phyloP scores from a whole-genome alignment of 768 basidiomycete species.

The Myochromella boudieri region DNA sequence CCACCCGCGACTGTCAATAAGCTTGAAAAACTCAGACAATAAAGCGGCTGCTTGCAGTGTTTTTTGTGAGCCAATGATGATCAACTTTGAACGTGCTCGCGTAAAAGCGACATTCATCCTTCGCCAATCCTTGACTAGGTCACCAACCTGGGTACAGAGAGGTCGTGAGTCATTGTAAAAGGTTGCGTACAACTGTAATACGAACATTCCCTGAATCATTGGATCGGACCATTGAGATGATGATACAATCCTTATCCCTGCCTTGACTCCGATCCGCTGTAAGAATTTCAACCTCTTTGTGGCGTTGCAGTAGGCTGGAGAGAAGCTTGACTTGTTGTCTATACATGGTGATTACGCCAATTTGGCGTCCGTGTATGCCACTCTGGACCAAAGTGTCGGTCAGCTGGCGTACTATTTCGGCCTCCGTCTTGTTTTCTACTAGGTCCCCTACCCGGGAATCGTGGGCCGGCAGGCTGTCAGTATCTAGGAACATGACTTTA shows the following conservation, averaged over 20 bases:
- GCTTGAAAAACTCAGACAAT: constrained; percentile 69
- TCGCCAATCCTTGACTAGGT: constrained; percentile 93
- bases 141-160: constrained; percentile 66
- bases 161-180: not conserved
- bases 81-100: constrained; percentile 84
- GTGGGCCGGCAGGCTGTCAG: constrained; percentile 73
- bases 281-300: constrained; percentile 72
- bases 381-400: constrained; percentile 61
- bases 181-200: constrained; percentile 8
- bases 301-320: constrained; percentile 55
- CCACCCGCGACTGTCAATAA: constrained; percentile 78
- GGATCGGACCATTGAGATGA: constrained; percentile 90
- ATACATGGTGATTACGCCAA: constrained; percentile 91
- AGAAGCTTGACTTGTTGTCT: constrained; percentile 94
- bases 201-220: constrained; percentile 76
- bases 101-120: constrained; percentile 97
- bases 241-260: constrained; percentile 91
- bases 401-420: constrained; percentile 64
- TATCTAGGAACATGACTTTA: constrained; percentile 93
- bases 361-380: constrained; percentile 67
- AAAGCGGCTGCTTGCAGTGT: constrained; percentile 68
- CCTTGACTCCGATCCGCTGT: constrained; percentile 96
- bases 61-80: constrained; percentile 85
- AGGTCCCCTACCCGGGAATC: constrained; percentile 87
- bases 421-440: constrained; percentile 88